These are phyloP conservation scores for Trichoderma afroharzianum DNA, from an alignment of 2,329 filamentous ascomycete genomes.

Conservation along the genomic window DNA sequence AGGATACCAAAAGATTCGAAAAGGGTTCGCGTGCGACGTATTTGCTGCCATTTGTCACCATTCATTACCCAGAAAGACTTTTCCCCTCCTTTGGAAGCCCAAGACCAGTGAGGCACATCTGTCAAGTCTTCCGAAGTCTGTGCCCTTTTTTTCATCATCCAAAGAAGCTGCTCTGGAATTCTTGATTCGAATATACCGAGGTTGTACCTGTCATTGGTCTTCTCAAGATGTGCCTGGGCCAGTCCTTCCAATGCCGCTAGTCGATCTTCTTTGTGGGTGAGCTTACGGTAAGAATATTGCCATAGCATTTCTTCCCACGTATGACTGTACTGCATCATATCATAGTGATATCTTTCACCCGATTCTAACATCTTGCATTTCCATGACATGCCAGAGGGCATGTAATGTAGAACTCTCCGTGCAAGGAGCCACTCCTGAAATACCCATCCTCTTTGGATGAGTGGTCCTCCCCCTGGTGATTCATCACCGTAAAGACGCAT, in stretches of 20 bases:
- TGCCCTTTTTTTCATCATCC: background rate
- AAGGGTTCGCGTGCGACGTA: background rate
- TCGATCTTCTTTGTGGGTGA: background rate
- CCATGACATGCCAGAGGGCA: background rate
- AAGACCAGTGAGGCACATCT: background rate
- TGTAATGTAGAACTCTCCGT: background rate
- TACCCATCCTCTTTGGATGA: background rate
- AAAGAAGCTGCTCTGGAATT: background rate
- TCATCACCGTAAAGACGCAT: background rate
- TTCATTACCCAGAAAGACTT: accelerated
- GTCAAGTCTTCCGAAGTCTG: background rate
- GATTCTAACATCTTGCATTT: background rate
- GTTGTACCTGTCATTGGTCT: background rate
- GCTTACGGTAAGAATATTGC: accelerated
- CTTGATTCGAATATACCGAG: background rate
- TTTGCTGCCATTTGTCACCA: accelerated
- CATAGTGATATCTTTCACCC: background rate
- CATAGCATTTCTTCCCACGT: background rate
- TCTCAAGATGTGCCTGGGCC: background rate
- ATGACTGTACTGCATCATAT: accelerated
- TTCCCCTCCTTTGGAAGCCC: background rate
- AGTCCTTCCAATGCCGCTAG: background rate
- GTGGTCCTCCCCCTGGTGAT: background rate
- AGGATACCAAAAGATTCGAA: background rate
- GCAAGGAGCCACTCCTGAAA: background rate